Percentiles rank a stretch among this genome's conserved stretches.
phyloP scores from a whole-genome alignment of 805 yeast genomes.

The Starmerella kuoi region DNA sequence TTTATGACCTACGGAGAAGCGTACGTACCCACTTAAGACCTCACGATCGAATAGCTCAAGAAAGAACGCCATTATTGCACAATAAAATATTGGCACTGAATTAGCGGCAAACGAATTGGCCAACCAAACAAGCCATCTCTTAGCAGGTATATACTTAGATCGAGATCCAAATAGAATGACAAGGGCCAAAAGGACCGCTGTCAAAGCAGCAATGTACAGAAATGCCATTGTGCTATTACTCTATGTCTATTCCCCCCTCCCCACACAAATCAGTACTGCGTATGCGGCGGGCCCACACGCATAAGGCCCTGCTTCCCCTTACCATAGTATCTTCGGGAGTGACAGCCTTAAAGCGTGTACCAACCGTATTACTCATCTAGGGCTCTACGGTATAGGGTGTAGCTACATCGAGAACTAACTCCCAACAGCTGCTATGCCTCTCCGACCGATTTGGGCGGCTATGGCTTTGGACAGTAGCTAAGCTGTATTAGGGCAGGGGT shows the following conservation, averaged over 20 bases:
- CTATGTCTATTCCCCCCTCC: not conserved
- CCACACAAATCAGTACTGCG: not conserved
- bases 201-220: not conserved
- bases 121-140: conserved; percentile 1
- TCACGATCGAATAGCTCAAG: conserved; percentile 16
- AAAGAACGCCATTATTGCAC: conserved; percentile 15
- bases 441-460: too few relatives aligned
- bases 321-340: too few relatives aligned
- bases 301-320: too few relatives aligned
- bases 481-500: too few relatives aligned
- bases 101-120: conserved; percentile 16
- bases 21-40: conserved; percentile 1
- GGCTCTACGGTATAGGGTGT: too few relatives aligned
- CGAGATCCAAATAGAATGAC: conserved; percentile 5
- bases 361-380: too few relatives aligned
- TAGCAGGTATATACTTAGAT: not conserved
- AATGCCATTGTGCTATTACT: not conserved
- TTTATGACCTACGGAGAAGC: conserved; percentile 13
- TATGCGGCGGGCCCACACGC: too few relatives aligned
- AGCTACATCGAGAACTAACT: too few relatives aligned
- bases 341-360: too few relatives aligned
- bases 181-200: conserved; percentile 3
- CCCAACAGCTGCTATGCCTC: too few relatives aligned
- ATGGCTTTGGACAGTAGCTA: too few relatives aligned
- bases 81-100: conserved; percentile 20